Evolutionary conservation across 75 land plant species (phyloP).

Genomic region (Isoetes taiwanensis): DNA sequence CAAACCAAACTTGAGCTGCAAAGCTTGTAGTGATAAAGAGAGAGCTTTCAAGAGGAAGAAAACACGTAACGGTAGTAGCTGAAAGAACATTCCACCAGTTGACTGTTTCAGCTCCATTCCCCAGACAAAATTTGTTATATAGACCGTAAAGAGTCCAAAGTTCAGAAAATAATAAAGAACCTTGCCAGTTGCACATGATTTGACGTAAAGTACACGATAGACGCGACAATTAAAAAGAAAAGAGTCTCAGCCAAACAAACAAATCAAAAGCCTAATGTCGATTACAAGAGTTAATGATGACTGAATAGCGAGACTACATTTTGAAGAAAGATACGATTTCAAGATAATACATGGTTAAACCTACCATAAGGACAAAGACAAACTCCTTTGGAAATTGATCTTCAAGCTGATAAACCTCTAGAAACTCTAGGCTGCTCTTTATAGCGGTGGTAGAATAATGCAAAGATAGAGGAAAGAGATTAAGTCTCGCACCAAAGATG

Average conservation of each 20-base stretch:
- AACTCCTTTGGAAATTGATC: slow-evolving; percentile 97
- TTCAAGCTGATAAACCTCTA: slow-evolving; percentile 79
- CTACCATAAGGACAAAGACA: slow-evolving; percentile 84
- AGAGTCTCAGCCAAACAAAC: slow-evolving; percentile 49
- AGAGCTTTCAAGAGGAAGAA: slow-evolving; percentile 75
- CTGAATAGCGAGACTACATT: too few species aligned
- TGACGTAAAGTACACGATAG: slow-evolving; percentile 89
- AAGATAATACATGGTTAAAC: too few species aligned
- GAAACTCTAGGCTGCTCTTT: slow-evolving; percentile 59
- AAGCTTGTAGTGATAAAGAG: slow-evolving; percentile 79
- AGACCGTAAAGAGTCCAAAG: slow-evolving; percentile 59
- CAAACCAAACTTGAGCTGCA: slow-evolving; percentile 78
- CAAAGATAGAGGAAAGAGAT: slow-evolving; percentile 71
- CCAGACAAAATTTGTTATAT: slow-evolving; percentile 76
- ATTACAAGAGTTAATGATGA: too few species aligned
- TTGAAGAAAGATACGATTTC: too few species aligned
- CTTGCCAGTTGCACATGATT: slow-evolving; percentile 74
- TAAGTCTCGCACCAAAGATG: slow-evolving; percentile 73
- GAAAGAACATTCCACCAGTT: slow-evolving; percentile 22
- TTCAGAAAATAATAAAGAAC: slow-evolving; percentile 61
- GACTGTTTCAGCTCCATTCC: too few species aligned
- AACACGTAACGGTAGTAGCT: slow-evolving; percentile 53
- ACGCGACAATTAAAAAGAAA: slow-evolving; percentile 81
- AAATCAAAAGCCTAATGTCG: background rate
- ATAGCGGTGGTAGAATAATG: slow-evolving; percentile 80